Base-by-base conservation (phyloP, 2,329 filamentous ascomycete species). In the Pestalotiopsis sp. region DNA sequence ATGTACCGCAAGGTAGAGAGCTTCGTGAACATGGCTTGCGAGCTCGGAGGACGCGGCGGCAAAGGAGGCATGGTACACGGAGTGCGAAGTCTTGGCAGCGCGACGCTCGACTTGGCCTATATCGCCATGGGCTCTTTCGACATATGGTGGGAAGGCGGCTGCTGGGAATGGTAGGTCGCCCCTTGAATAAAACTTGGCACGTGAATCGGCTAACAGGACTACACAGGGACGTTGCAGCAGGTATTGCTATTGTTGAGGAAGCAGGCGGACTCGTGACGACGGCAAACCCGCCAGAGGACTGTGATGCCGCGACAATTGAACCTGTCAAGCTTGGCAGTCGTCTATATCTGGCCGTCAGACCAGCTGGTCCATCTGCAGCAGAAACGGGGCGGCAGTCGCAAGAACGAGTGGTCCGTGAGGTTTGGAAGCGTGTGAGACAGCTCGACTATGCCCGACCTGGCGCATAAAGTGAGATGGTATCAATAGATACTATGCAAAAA, bases 81-180 rank as follows among this genome's bases (percentile, higher is more conserved):
- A 0, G 84, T 94, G 60, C 81, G 92, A 70, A 92, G 91, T 77
- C 77, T 94, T 68, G 92, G 92, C 3, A 91, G 91, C 75, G 92
- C 92, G 9, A 93, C 92, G 1, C 76, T 94, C 66, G 92, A 94
- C 78, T 79, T 94, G 63, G 92, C 91, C 0, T 94, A 94, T 76
- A 88, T 89, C 11, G 92, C 92, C 13, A 92, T 92, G 86, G 92
- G 92, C 0, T 84, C 89, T 0, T 90, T 94, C 72, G 92, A 94
- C 79, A 93, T 94, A 12, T 94, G 92, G 92, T 94, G 92, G 92
- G 92, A 94, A 76, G 92, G 91, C 3, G 92, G 92, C 0, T 93
- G 91, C 74, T 93, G 92, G 92, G 92, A 94, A 79, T 94, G 92
- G 64, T 66, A 49, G 41, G 64, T 60, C 45, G 4, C 12, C 90